Base-by-base conservation (phyloP, 176 grass and related monocot species). In the Triticum turgidum region DNA sequence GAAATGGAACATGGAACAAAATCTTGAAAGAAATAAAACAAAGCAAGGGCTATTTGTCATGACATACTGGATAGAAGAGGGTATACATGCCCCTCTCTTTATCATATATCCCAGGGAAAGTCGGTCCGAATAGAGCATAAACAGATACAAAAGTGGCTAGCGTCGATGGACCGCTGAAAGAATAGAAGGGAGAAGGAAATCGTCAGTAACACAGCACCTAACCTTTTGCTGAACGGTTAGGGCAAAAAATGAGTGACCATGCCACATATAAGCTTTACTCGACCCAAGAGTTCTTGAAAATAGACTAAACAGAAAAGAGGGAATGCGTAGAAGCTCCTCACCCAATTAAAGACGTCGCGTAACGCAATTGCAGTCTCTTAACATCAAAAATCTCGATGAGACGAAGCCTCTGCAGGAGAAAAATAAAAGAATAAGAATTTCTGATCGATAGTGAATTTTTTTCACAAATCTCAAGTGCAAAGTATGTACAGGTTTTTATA, bases 311-410 rank as follows among this genome's bases (percentile, higher is more conserved):
- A 73, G 66, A 21, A 1, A 70, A 78, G 65, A 69, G 29, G 18
- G 33, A 70, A 32, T 83, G 21, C 42, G 34, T 72, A 68, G 7
- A 58, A 54, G 82, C 33, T 69, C 81, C 89, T 94, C 71, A 99
- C 97, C 97, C 97, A 94, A 99, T 96, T 45, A 99, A 66, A 89
- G 89, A 85, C 5, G 90, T 94, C 42, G 94, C 90, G 37, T 99
- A 99, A 86, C 94, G 83, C 92, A 99, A 86, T 65, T 99, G 97
- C 22, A 99, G 63, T 78, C 97, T 87, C 83, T 99, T 96, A 24
- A 99, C 85, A 88, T 99, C 97, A 73, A 91, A 99, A 65, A 99
- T 94, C 77, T 99, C 97, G 41, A 99, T 94, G 75, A 99, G 94
- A 45, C 94, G 94, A 5, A 95, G 89, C 64, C 94, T 89, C 94